Conservation (phyloP, 1,139 yeast genomes). For the Sugiyamaella grinbergsii region DNA sequence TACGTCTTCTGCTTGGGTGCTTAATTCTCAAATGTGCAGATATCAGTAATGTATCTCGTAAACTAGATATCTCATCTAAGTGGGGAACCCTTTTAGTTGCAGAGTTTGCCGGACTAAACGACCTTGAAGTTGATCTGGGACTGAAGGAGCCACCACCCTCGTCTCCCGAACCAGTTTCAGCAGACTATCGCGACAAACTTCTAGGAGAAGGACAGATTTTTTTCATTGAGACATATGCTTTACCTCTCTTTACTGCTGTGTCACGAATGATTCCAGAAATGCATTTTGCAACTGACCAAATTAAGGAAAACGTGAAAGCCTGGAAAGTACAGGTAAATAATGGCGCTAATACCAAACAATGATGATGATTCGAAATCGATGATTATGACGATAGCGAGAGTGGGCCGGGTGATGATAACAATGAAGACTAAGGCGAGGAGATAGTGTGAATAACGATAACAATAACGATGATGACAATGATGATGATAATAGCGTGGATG, state of each 20-base stretch:
- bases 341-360: slow-evolving; percentile 6
- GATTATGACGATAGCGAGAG: slow-evolving; percentile 10
- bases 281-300: slow-evolving; percentile 46
- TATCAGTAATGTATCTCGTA: slow-evolving; percentile 87
- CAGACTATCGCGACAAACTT: slow-evolving; percentile 19
- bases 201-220: slow-evolving; percentile 79
- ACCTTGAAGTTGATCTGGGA: slow-evolving; percentile 49
- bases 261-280: slow-evolving; percentile 46
- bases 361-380: background rate
- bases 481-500: no score
- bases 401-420: no score
- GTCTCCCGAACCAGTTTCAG: slow-evolving; percentile 34
- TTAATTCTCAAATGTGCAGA: slow-evolving; percentile 89
- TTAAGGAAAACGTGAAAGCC: slow-evolving; percentile 46
- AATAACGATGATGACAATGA: background rate
- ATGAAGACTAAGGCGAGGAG: no score
- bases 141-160: slow-evolving; percentile 26
- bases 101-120: slow-evolving; percentile 72
- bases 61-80: slow-evolving; percentile 70
- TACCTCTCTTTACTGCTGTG: slow-evolving; percentile 67
- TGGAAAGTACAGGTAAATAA: slow-evolving; percentile 15
- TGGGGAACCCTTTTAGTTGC: slow-evolving; percentile 82
- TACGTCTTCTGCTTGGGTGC: slow-evolving; percentile 54
- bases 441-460: slow-evolving; percentile 1
- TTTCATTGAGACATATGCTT: slow-evolving; percentile 81